Evolutionary conservation across 176 grass and related monocot genomes (phyloP).

Genomic region (sorghum (Sorghum bicolor)): DNA sequence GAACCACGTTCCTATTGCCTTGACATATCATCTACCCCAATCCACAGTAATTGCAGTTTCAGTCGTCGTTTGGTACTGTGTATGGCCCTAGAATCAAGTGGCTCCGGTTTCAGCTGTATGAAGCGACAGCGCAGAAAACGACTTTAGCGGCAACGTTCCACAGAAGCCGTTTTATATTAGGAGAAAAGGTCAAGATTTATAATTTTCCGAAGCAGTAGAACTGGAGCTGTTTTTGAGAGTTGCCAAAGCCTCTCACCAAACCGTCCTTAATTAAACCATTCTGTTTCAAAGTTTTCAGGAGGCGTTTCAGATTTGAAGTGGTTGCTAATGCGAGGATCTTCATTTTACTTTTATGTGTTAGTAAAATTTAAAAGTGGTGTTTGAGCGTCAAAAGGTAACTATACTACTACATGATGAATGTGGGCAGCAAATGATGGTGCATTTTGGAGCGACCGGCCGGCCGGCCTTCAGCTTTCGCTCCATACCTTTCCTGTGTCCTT

Average conservation of each 20-base stretch:
- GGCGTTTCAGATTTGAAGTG: not conserved
- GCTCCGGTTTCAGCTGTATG: not conserved
- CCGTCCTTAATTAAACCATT: not conserved
- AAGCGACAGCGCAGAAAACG: not conserved
- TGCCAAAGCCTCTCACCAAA: no score
- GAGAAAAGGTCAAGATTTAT: no score
- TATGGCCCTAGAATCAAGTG: no score
- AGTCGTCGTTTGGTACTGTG: no score
- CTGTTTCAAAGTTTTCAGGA: not conserved
- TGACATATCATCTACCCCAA: not conserved
- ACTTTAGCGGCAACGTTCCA: not conserved
- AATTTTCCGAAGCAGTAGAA: no score
- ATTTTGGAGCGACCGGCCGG: constrained; percentile 31
- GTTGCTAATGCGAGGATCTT: not conserved
- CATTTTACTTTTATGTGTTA: not conserved
- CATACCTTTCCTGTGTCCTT: constrained; percentile 5
- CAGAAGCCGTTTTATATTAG: no score
- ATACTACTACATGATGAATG: not conserved
- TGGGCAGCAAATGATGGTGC: constrained; percentile 22
- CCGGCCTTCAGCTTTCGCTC: constrained; percentile 26
- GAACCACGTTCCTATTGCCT: constrained; percentile 16
- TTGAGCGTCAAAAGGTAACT: constrained; percentile 35
- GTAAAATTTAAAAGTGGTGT: constrained; percentile 16
- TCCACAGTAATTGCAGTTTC: not conserved
- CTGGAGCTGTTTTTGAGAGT: no score